Percentiles rank a stretch among this genome's conserved stretches.
Conservation (phyloP, 495 filamentous ascomycete genomes). For the Parmelia sp. region DNA sequence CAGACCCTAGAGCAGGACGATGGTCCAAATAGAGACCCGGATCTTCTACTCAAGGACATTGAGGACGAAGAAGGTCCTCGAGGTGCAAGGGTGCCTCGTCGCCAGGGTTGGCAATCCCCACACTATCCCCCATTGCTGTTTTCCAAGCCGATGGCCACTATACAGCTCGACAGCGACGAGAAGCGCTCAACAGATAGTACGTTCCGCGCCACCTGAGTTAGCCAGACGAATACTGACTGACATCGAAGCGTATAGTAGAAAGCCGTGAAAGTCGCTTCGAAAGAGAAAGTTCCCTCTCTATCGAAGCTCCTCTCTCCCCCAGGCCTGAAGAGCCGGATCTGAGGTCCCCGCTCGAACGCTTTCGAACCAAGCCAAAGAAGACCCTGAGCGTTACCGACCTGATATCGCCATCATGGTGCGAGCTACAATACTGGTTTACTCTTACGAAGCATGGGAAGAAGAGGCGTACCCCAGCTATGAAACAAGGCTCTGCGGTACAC, state of each 20-base stretch:
- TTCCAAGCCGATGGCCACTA: constrained; percentile 14
- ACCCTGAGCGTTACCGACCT: constrained; percentile 87
- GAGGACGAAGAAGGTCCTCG: constrained; percentile 33
- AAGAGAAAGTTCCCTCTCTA: constrained; percentile 20
- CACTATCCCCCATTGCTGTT: constrained; percentile 20
- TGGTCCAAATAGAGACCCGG: constrained; percentile 12
- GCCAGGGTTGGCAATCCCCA: constrained; percentile 36
- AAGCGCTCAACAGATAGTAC: constrained; percentile 43
- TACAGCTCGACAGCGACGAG: constrained; percentile 21
- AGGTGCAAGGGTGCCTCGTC: constrained; percentile 36
- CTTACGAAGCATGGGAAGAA: constrained; percentile 71
- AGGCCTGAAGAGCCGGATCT: constrained; percentile 31
- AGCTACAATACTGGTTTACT: constrained; percentile 86
- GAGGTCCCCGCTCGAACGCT: constrained; percentile 63
- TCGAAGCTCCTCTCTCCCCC: constrained; percentile 23
- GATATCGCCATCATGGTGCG: constrained; percentile 87
- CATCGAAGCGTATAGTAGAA: constrained; percentile 61
- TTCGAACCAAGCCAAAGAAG: constrained; percentile 68
- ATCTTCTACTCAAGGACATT: constrained; percentile 20
- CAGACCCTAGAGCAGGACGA: constrained; percentile 29
- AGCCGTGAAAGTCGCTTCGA: constrained; percentile 30
- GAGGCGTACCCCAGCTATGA: constrained; percentile 74
- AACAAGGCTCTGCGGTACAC: constrained; percentile 68
- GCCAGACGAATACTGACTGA: constrained; percentile 45
- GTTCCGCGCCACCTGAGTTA: constrained; percentile 21